Base-by-base conservation (phyloP, 2,329 filamentous ascomycete species). In the Emmonsiellopsis sp. region DNA sequence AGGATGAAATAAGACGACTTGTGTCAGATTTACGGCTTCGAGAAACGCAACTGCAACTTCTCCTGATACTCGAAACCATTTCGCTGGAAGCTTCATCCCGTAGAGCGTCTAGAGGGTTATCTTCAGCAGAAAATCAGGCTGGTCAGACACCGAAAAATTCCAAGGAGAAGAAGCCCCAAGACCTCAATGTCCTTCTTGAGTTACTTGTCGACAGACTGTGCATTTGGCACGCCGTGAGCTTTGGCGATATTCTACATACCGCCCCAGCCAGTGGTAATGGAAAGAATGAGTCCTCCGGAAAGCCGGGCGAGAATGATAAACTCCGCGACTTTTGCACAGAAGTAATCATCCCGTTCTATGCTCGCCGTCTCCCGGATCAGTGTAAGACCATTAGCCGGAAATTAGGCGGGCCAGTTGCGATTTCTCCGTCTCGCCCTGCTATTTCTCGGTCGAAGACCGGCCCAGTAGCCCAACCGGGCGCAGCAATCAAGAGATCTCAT, bases 261-360 rank as follows among this genome's bases (percentile, higher is more conserved):
- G 63, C 67, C 27, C 58, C 63, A 13, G 55, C 60, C 32, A 66
- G 64, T 46, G 49, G 61, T 21, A 62, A 62, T n/a, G 63, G 57
- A n/a, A 59, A 63, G 32, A 61, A 53, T 47, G 62, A 63, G 52
- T 58, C 62, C 36, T 57, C 63, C 5, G 63, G 63, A 11, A 71
- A 68, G 57, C 3, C 51, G 32, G 53, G 55, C n/a, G 65, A 71
- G 17, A 72, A 64, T 39, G 72, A 76, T 56, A 68, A 68, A n/a
- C 64, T 77, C 14, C 71, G 71, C 27, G 74, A 77, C 51, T 77
- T 77, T 55, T 77, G 74, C 59, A 73, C 70, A 0, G 74, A 77
- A 54, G 72, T 77, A 5, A 70, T 77, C 47, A 65, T 77, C 43
- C 74, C 75, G 10, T 77, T 77, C 61, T 77, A 76, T 57, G 71